Conservation (phyloP, 768 basidiomycete genomes). For the Tulasnella sp. region DNA sequence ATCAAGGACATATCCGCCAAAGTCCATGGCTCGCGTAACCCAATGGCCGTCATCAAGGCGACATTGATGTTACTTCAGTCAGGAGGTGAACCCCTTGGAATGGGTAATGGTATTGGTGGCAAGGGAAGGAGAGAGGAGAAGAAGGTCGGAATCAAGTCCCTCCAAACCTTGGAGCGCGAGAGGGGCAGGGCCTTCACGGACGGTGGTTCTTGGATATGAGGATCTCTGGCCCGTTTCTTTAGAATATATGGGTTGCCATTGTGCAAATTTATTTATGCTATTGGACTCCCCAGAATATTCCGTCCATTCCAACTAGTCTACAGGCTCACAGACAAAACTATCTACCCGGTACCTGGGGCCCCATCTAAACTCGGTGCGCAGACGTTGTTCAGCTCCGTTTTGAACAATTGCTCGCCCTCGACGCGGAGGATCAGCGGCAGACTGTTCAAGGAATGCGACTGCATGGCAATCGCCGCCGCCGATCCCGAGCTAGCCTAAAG, state of each 20-base stretch:
- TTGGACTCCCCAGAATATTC: neutral
- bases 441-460: too few relatives aligned
- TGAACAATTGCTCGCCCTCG: too few relatives aligned
- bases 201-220: constrained; percentile 46
- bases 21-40: constrained; percentile 89
- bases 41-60: constrained; percentile 80
- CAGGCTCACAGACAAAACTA: neutral
- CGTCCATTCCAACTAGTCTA: neutral
- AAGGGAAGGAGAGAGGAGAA: constrained; percentile 65
- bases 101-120: constrained; percentile 81
- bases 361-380: too few relatives aligned
- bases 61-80: constrained; percentile 78
- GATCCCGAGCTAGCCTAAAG: too few relatives aligned
- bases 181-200: constrained; percentile 74
- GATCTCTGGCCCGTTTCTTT: neutral
- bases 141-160: constrained; percentile 65
- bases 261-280: neutral
- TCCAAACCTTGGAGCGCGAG: constrained; percentile 71
- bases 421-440: too few relatives aligned
- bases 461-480: too few relatives aligned
- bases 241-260: neutral
- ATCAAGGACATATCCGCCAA: constrained; percentile 94
- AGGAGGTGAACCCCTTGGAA: constrained; percentile 69
- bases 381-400: too few relatives aligned
- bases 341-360: neutral